Conservation (phyloP, 306 rosid species). For the Prunus padus region DNA sequence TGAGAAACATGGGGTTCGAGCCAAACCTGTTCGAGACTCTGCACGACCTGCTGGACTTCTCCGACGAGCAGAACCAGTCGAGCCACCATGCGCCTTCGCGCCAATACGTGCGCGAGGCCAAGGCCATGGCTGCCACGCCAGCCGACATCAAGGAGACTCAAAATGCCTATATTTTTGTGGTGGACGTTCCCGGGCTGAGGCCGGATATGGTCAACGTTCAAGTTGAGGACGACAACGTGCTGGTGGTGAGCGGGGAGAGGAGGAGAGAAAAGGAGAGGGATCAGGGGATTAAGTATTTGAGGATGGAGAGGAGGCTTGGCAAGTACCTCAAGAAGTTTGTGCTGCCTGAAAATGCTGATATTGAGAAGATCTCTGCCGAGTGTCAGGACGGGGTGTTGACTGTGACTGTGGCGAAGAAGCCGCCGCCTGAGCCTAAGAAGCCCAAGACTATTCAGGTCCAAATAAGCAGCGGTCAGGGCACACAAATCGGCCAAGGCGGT, state of each 20-base stretch:
- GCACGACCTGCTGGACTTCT: conserved; percentile 45
- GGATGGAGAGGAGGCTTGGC: conserved; percentile 58
- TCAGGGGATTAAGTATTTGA: conserved; percentile 31
- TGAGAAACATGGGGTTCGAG: conserved; percentile 37
- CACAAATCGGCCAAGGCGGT: neutral
- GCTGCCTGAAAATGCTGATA: conserved; percentile 42
- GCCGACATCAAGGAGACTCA: conserved; percentile 40
- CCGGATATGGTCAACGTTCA: conserved; percentile 33
- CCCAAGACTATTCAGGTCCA: conserved; percentile 34
- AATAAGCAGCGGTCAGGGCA: neutral
- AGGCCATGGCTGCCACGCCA: conserved; percentile 40
- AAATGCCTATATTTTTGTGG: conserved; percentile 18
- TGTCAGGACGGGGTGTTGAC: conserved; percentile 46
- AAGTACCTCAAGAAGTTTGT: conserved; percentile 47
- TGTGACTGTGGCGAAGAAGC: conserved; percentile 32
- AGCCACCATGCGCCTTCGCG: conserved; percentile 37
- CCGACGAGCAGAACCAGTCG: conserved; percentile 34
- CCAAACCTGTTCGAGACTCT: conserved; percentile 26
- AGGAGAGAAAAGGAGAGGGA: conserved; percentile 36
- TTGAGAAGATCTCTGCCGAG: conserved; percentile 34
- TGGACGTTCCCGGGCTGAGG: conserved; percentile 45
- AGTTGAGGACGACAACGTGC: conserved; percentile 35
- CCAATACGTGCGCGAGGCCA: conserved; percentile 31
- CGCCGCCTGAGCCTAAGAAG: conserved; percentile 49
- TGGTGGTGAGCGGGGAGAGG: conserved; percentile 51